These are phyloP conservation scores for Capsella bursapastoris DNA, from an alignment of 345 rosid genomes.

Conservation along the genomic window DNA sequence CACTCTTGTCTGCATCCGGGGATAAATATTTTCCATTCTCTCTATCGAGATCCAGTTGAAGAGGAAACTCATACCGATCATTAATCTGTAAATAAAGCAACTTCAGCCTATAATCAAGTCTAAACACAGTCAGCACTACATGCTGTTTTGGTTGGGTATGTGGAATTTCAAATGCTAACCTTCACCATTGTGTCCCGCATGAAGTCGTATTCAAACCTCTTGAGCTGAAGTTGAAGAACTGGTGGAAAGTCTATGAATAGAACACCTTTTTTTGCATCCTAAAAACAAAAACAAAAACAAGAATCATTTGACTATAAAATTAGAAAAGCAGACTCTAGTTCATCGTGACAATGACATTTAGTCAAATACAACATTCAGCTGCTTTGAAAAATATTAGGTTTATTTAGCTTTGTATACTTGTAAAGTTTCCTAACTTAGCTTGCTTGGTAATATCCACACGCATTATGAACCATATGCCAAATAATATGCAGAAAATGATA, in stretches of 20 bases:
- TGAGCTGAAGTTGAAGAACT: conserved; percentile 94
- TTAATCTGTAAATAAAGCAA: conserved; percentile 62
- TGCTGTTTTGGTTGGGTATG: conserved; percentile 23
- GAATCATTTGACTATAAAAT: conserved; percentile 12
- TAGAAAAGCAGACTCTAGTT: not conserved
- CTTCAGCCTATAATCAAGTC: conserved; percentile 21
- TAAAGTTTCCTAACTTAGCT: conserved; percentile 15
- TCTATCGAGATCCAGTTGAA: conserved; percentile 92
- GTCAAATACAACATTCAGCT: conserved; percentile 1
- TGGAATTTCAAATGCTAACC: conserved; percentile 54
- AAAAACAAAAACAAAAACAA: conserved; percentile 20
- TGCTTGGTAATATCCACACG: conserved; percentile 21
- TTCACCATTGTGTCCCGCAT: conserved; percentile 97
- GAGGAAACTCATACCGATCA: conserved; percentile 97
- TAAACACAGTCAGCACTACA: conserved; percentile 17
- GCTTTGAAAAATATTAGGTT: conserved; percentile 9
- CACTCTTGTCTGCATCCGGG: conserved; percentile 90
- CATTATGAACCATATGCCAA: not conserved
- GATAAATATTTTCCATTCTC: conserved; percentile 84
- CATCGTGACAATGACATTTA: not conserved
- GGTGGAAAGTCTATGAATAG: conserved; percentile 94
- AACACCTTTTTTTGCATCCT: conserved; percentile 99
- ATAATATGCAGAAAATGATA: conserved; percentile 9
- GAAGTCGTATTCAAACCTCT: conserved; percentile 97
- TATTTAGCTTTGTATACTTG: not conserved